phyloP scores from a whole-genome alignment of 1,139 yeast species.

The Suhomyces atakaporum region DNA sequence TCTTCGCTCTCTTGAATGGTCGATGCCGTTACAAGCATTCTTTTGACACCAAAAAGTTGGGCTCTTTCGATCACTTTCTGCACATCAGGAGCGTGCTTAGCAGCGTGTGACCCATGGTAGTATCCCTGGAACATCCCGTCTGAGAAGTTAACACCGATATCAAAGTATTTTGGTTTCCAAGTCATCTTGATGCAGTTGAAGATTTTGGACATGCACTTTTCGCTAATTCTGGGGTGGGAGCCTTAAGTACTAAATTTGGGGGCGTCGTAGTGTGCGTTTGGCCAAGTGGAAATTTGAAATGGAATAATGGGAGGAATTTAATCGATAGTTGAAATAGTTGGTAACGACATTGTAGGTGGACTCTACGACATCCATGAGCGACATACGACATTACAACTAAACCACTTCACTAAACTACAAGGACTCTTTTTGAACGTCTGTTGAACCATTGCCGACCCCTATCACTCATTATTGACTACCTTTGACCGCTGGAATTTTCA shows the following conservation, averaged over 20 bases:
- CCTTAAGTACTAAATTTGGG: too few species aligned
- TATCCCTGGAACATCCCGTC: constrained; percentile 85
- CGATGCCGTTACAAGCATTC: constrained; percentile 83
- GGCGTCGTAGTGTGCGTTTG: too few species aligned
- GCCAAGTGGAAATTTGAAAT: too few species aligned
- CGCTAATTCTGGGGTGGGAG: too few species aligned
- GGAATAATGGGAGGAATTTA: too few species aligned
- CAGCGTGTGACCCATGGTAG: constrained; percentile 61
- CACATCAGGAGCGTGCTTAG: constrained; percentile 68
- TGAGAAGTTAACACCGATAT: constrained; percentile 78
- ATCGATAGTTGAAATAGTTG: too few species aligned
- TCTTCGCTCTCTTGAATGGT: constrained; percentile 62
- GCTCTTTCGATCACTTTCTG: constrained; percentile 69
- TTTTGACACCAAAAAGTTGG: constrained; percentile 58
- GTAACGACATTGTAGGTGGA: too few species aligned
- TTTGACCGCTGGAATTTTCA: neutral
- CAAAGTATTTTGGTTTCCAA: constrained; percentile 51
- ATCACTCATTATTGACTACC: neutral
- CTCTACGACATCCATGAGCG: too few species aligned
- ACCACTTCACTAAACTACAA: too few species aligned
- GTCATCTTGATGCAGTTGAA: constrained; percentile 4
- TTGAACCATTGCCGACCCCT: too few species aligned
- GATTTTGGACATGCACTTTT: constrained; percentile 6
- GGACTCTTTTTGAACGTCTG: too few species aligned
- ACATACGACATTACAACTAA: too few species aligned